Percentiles rank a stretch among this genome's conserved stretches.
Evolutionary conservation across 345 rosid species (phyloP).

Genomic region (Excoecaria cochinchinensis): DNA sequence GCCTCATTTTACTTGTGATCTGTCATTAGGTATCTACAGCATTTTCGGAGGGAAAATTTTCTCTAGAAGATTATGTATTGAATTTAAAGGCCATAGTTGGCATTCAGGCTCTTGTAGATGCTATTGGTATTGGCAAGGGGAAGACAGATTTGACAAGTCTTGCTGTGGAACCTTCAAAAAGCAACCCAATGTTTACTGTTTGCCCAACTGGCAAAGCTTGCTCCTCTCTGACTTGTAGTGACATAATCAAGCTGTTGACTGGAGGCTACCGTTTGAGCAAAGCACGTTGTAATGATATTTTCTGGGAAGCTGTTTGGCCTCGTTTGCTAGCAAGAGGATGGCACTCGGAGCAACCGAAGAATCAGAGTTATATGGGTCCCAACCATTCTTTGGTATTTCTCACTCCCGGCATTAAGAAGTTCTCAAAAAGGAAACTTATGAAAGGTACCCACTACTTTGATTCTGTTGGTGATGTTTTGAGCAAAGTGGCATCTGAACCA

Average conservation of each 20-base stretch:
- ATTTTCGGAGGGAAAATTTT: slow-evolving; percentile 52
- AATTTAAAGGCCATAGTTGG: slow-evolving; percentile 49
- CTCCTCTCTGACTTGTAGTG: slow-evolving; percentile 51
- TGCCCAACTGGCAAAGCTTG: slow-evolving; percentile 45
- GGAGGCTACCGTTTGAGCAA: slow-evolving; percentile 65
- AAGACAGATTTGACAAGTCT: slow-evolving; percentile 62
- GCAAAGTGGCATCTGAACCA: slow-evolving; percentile 66
- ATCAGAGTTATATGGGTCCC: slow-evolving; percentile 40
- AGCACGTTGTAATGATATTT: slow-evolving; percentile 67
- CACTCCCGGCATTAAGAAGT: slow-evolving; percentile 62
- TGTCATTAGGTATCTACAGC: slow-evolving; percentile 54
- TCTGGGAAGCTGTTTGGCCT: slow-evolving; percentile 90
- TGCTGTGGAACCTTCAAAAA: slow-evolving; percentile 40
- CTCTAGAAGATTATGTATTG: slow-evolving; percentile 45
- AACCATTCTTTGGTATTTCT: slow-evolving; percentile 59
- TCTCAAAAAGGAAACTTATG: slow-evolving; percentile 61
- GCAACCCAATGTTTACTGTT: slow-evolving; percentile 40
- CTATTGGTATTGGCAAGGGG: slow-evolving; percentile 68
- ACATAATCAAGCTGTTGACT: slow-evolving; percentile 52
- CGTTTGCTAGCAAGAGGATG: slow-evolving; percentile 77
- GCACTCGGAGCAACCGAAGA: slow-evolving; percentile 67
- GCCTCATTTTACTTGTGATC: slow-evolving; percentile 23
- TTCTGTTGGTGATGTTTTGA: slow-evolving; percentile 65
- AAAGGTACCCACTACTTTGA: slow-evolving; percentile 72
- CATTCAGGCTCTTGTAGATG: slow-evolving; percentile 51